phyloP scores from a whole-genome alignment of 345 rosid species.

The Syzygium aqueum region DNA sequence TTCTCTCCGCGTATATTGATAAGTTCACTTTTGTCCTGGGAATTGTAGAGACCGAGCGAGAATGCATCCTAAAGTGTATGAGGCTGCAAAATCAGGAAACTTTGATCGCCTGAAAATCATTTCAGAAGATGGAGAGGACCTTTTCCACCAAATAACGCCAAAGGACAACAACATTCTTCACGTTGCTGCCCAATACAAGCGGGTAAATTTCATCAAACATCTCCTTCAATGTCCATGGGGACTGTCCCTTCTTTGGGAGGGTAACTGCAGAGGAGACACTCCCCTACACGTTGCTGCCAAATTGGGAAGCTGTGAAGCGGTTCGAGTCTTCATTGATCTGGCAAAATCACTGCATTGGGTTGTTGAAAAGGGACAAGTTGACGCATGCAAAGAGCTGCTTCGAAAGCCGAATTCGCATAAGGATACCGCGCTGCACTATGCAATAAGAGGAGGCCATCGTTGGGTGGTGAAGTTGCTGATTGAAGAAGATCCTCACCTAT shows the following conservation, averaged over 20 bases:
- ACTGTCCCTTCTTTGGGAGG: background rate
- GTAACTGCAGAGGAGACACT: background rate
- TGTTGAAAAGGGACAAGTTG: background rate
- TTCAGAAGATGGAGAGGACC: background rate
- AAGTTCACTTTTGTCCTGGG: background rate
- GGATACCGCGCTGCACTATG: background rate
- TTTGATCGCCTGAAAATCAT: background rate
- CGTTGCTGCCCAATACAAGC: background rate
- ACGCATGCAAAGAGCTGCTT: background rate
- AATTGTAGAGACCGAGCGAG: background rate
- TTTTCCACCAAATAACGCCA: background rate
- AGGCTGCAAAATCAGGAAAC: background rate
- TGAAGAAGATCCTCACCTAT: background rate
- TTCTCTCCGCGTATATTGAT: background rate
- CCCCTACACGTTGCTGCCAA: background rate
- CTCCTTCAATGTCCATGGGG: background rate
- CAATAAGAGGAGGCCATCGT: background rate
- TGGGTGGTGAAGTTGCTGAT: background rate
- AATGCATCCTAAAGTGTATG: background rate
- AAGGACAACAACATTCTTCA: background rate
- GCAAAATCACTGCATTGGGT: background rate
- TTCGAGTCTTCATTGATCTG: background rate
- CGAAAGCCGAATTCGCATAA: background rate
- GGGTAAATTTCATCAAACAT: background rate
- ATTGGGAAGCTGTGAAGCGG: background rate